Evolutionary conservation across 352 stramenopile species (phyloP), one percentile per base, ranked within the genome.

Genomic region (Phytophthora agathidicida): DNA sequence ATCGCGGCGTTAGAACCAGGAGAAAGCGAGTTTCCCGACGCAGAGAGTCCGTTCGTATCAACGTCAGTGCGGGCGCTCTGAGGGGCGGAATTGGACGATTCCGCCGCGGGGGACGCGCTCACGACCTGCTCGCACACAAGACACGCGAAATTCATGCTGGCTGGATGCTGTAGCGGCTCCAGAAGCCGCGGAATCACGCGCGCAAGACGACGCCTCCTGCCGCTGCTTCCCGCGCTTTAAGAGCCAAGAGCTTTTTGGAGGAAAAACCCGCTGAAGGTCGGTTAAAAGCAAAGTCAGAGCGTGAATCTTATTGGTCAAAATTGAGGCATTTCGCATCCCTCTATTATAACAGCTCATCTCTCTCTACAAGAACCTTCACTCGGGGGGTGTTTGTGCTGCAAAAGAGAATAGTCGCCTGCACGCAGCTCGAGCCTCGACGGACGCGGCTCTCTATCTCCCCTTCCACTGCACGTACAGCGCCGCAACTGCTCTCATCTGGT

Each of bases 121-220:
- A 80, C 33, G 10, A 65, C 39, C 35, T 73, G 41, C 35, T 76
- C 63, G 36, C 77, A 87, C 36, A 56, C 47, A 43, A 87, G 62
- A 65, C 77, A 87, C 42, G 67, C 67, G 23, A 80, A 55, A 7
- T 68, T 19, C 77, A 87, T 87, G 28, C 13, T 36, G 17, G 1
- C 16, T 16, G 2, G 27, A 37, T 16, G 8, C 19, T 22, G 32
- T 20, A 19, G 11, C 20, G 31, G 4, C 19, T n/a, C 44, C 60
- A 13, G 6, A 41, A 37, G 37, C 37, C 41, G 38, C 39, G 32
- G 17, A 54, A 66, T 41, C 11, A 11, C 19, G 26, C 47, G 41
- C 49, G 37, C 46, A 26, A 64, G 43, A 47, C 30, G 33, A 41
- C 50, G 63, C 44, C 36, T 71, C 49, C 35, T 64, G 39, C 46